Evolutionary conservation across 1,284 basidiomycete species (phyloP).

Genomic region (Xerocomus nothofagi): DNA sequence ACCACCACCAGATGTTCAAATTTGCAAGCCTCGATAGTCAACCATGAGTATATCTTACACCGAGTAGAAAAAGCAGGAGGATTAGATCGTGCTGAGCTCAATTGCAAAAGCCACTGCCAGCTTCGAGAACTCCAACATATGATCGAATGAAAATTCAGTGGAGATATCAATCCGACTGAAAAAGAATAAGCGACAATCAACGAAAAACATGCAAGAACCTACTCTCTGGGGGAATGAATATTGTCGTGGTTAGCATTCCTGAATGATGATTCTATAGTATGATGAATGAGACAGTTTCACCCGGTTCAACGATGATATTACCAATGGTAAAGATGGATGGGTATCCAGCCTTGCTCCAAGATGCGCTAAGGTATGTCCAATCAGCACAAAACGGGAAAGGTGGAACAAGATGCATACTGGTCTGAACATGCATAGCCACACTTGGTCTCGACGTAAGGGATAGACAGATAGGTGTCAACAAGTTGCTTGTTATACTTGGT

Average conservation of each 20-base stretch:
- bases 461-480: slow-evolving; percentile 76
- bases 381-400: slow-evolving; percentile 30
- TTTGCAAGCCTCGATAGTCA: background rate
- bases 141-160: slow-evolving; percentile 81
- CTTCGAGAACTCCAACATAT: slow-evolving; percentile 90
- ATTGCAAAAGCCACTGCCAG: slow-evolving; percentile 83
- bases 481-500: slow-evolving; percentile 80
- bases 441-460: slow-evolving; percentile 77
- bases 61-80: background rate
- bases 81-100: slow-evolving; percentile 61
- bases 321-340: slow-evolving; percentile 82
- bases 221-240: slow-evolving; percentile 84
- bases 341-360: slow-evolving; percentile 85
- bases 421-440: slow-evolving; percentile 97
- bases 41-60: background rate
- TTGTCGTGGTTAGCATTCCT: slow-evolving; percentile 70
- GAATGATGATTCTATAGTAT: slow-evolving; percentile 62
- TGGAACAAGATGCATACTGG: slow-evolving; percentile 51
- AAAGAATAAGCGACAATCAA: slow-evolving; percentile 19
- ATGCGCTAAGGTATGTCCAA: slow-evolving; percentile 54
- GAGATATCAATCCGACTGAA: slow-evolving; percentile 78
- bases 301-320: slow-evolving; percentile 40
- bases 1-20: too few species aligned
- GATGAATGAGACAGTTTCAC: slow-evolving; percentile 13
- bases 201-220: slow-evolving; percentile 34